These are phyloP conservation scores for Trichosporon sp. DNA, from an alignment of 1,284 basidiomycete species.

Conservation along the genomic window DNA sequence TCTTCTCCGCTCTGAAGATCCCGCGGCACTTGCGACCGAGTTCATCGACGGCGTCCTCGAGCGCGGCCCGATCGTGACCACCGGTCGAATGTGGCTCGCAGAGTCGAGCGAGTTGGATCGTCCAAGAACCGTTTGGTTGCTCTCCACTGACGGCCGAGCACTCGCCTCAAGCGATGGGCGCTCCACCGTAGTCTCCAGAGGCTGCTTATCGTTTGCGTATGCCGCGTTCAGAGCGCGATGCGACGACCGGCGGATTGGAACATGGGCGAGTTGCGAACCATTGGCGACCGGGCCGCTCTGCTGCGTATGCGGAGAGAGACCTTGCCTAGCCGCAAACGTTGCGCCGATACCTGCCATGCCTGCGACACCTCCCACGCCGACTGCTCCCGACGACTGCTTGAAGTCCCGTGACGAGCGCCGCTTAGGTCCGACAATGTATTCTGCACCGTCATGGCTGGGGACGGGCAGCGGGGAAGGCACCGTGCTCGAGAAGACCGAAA, in stretches of 20 bases:
- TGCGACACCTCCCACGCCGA: not conserved
- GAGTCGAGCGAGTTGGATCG: not conserved
- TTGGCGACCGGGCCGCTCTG: not conserved
- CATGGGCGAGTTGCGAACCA: not conserved
- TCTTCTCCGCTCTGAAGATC: not conserved
- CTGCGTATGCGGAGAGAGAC: not conserved
- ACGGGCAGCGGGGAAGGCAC: not conserved
- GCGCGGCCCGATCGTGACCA: not conserved
- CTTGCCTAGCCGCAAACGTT: not conserved
- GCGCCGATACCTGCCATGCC: not conserved
- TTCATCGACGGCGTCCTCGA: not conserved
- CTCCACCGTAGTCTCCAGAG: not conserved
- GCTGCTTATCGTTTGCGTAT: not conserved
- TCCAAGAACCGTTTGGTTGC: not conserved
- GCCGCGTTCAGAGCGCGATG: not conserved
- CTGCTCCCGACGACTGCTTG: not conserved
- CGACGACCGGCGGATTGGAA: not conserved
- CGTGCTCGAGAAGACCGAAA: not conserved
- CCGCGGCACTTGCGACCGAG: not conserved
- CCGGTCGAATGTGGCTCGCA: not conserved
- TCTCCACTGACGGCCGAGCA: not conserved
- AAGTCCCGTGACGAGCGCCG: not conserved
- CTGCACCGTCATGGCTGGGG: not conserved
- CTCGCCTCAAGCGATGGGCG: not conserved
- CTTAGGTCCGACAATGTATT: not conserved